Base-by-base conservation (phyloP, 2,329 filamentous ascomycete species). In the Curvularia lunata region DNA sequence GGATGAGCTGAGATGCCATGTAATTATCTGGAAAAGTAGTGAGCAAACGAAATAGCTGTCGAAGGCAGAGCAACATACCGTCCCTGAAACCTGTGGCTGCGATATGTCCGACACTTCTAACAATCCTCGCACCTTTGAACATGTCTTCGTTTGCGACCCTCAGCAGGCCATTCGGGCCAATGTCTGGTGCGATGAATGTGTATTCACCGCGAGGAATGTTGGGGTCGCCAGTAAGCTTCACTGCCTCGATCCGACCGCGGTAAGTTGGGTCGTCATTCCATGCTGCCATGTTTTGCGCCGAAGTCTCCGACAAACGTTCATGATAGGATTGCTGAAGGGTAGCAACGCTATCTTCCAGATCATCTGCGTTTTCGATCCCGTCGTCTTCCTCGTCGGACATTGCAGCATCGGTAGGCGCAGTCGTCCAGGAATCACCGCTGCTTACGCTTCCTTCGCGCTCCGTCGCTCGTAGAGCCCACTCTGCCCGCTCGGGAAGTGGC, bases 161-260 rank as follows among this genome's bases (percentile, higher is more conserved):
- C 0, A 94, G 77, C 21, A 89, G 82, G 0, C 91, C 91, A 0
- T 71, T 78, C 0, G 84, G 81, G 0, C 90, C 88, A 34, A 98
- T 85, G 66, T 97, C 92, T 5, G 91, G 85, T 0, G 88, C 89
- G 3, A 91, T 83, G 73, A 96, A 97, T 0, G 90, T 91, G 65
- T 88, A 86, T 75, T 97, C 90, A 8, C 93, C 94, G 8, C 93
- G 84, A 0, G 94, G 94, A 13, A 98, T 87, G 65, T 97, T 96
- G 0, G 89, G 87, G 70, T 99, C 94, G 0, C 94, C 94, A 0
- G 94, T 98, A 32, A 99, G 80, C 74, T 98, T 98, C 70, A 97
- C 87, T 0, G 90, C 94, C 74, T 93, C 88, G 3, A 98, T 76
- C 1, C 87, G 82, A 4, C 92, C 91, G 12, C 81, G 82, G 64